Conservation (phyloP, 768 basidiomycete genomes). For the Kwoniella bestiolae region DNA sequence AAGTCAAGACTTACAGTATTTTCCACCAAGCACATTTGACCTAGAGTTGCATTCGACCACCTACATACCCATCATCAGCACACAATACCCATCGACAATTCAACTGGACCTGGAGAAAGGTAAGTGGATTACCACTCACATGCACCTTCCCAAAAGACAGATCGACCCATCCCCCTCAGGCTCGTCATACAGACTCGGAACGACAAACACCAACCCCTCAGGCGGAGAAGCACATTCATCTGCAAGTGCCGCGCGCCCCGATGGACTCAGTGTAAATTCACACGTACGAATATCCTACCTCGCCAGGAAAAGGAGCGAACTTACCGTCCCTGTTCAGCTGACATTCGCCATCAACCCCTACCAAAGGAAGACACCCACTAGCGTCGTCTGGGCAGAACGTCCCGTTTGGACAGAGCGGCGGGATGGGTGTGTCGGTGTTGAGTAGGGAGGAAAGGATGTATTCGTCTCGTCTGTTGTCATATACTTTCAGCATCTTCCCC, state of each 20-base stretch:
- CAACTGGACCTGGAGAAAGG: too few species aligned
- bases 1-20: conserved; percentile 26
- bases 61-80: conserved; percentile 17
- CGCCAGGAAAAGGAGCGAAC: too few species aligned
- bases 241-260: neutral
- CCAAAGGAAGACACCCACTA: conserved; percentile 31
- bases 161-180: conserved; percentile 22
- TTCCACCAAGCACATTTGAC: conserved; percentile 26
- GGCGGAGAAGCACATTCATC: conserved; percentile 37
- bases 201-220: conserved; percentile 1
- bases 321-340: conserved; percentile 43
- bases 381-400: conserved; percentile 41
- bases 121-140: conserved; percentile 18
- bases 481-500: too few species aligned
- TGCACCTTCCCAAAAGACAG: conserved; percentile 35
- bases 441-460: conserved; percentile 31
- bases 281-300: too few species aligned
- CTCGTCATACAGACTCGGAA: conserved; percentile 20
- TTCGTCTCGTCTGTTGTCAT: conserved; percentile 32
- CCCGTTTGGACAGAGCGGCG: conserved; percentile 29
- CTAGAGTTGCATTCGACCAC: conserved; percentile 28
- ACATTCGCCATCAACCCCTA: conserved; percentile 30
- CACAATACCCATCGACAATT: too few species aligned
- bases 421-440: conserved; percentile 13
- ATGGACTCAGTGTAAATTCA: neutral